These are phyloP conservation scores for Brassica balearica DNA, from an alignment of 441 rosid genomes.

Conservation along the genomic window DNA sequence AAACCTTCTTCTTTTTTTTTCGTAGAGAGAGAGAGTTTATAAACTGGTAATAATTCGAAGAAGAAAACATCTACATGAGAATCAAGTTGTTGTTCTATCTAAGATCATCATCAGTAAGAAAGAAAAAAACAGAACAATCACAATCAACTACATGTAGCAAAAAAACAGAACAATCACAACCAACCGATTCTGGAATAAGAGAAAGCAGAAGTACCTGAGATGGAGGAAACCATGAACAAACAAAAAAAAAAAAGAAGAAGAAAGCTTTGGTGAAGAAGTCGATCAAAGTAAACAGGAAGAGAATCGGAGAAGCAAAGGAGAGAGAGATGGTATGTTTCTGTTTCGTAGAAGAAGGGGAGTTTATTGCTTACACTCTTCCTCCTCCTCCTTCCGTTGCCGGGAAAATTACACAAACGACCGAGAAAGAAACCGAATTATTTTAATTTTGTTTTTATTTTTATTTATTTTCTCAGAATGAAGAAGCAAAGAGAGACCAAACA, in stretches of 20 bases:
- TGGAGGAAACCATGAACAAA: conserved; percentile 43
- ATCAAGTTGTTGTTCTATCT: neutral
- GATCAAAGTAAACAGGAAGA: conserved; percentile 44
- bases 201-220: conserved; percentile 24
- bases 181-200: conserved; percentile 21
- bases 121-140: conserved; percentile 16
- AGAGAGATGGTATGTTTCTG: conserved; percentile 37
- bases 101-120: neutral
- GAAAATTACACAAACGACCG: conserved; percentile 47
- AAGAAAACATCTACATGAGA: neutral
- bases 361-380: conserved; percentile 76
- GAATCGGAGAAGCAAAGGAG: conserved; percentile 32
- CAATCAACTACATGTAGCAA: conserved; percentile 19
- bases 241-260: neutral
- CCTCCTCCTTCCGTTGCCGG: conserved; percentile 71
- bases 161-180: neutral
- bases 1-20: too few species aligned
- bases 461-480: conserved; percentile 17
- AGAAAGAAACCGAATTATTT: conserved; percentile 29
- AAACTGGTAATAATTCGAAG: too few species aligned
- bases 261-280: conserved; percentile 37
- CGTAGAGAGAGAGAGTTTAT: too few species aligned
- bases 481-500: conserved; percentile 14
- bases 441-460: neutral
- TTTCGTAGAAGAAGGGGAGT: conserved; percentile 76